Percentiles rank a stretch among this genome's conserved stretches.
Evolutionary conservation across 345 rosid species (phyloP).

Genomic region (Populus tremula): DNA sequence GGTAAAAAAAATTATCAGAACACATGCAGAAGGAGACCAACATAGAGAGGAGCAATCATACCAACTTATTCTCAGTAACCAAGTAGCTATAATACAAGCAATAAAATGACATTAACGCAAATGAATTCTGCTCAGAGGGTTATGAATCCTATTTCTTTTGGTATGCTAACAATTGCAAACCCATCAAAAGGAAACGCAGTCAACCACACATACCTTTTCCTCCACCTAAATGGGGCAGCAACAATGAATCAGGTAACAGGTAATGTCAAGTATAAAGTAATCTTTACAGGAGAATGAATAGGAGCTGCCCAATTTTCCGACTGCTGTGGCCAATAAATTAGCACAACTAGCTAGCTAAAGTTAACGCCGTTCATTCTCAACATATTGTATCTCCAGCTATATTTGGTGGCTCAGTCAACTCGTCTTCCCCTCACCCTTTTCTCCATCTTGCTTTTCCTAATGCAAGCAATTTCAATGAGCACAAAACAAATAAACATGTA

Average conservation of each 20-base stretch:
- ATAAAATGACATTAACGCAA: not conserved
- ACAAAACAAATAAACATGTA: not conserved
- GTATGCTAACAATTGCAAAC: not conserved
- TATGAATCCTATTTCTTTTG: not conserved
- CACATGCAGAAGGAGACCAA: not conserved
- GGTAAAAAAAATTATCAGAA: not conserved
- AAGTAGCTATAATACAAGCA: not conserved
- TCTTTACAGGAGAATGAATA: not conserved
- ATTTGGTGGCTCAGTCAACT: not conserved
- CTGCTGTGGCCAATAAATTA: not conserved
- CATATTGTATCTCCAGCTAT: not conserved
- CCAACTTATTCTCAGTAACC: not conserved
- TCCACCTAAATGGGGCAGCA: not conserved
- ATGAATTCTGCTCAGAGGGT: not conserved
- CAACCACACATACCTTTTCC: not conserved
- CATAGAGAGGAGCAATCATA: not conserved
- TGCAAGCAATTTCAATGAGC: not conserved
- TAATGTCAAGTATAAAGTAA: not conserved
- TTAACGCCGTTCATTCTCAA: not conserved
- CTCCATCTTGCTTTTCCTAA: not conserved
- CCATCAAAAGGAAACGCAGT: not conserved
- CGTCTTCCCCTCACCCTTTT: too few relatives aligned
- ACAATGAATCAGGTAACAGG: not conserved
- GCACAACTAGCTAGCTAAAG: not conserved
- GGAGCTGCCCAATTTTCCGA: not conserved